These are phyloP conservation scores for Cercospora sp. DNA, from an alignment of 2,329 filamentous ascomycete genomes.

Conservation along the genomic window DNA sequence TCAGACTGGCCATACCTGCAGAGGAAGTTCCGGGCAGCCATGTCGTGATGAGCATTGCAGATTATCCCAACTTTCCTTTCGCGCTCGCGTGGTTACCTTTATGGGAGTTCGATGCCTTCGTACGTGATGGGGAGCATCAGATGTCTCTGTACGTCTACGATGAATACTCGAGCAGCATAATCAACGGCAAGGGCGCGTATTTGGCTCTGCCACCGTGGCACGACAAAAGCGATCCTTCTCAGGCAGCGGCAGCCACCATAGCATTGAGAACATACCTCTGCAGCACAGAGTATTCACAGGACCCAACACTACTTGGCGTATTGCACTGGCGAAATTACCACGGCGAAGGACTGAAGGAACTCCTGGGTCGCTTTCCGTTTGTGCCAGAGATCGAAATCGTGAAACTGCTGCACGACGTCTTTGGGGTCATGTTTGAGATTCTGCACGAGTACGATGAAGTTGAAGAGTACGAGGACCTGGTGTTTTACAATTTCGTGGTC, in stretches of 20 bases:
- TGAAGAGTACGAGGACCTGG: conserved; percentile 87
- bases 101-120: conserved; percentile 89
- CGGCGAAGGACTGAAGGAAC: conserved; percentile 67
- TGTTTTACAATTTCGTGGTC: conserved; percentile 86
- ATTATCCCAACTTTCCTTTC: conserved; percentile 84
- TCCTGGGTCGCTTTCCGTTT: conserved; percentile 83
- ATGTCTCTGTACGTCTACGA: conserved; percentile 88
- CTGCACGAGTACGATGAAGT: conserved; percentile 88
- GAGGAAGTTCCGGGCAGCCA: conserved; percentile 81
- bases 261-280: conserved; percentile 82
- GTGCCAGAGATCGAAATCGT: conserved; percentile 97
- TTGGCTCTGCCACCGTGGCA: conserved; percentile 77
- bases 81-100: conserved; percentile 90
- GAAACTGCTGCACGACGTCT: conserved; percentile 84
- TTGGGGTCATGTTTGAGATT: conserved; percentile 88
- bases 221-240: conserved; percentile 71
- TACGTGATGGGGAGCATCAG: conserved; percentile 78
- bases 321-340: conserved; percentile 68
- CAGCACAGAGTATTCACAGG: conserved; percentile 92
- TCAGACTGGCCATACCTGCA: conserved; percentile 76
- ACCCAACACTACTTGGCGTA: conserved; percentile 79
- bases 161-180: conserved; percentile 77
- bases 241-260: conserved; percentile 72
- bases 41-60: conserved; percentile 84
- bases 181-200: conserved; percentile 79